phyloP scores from a whole-genome alignment of 1,139 yeast species.

The Hyphopichia pseudoburtonii region DNA sequence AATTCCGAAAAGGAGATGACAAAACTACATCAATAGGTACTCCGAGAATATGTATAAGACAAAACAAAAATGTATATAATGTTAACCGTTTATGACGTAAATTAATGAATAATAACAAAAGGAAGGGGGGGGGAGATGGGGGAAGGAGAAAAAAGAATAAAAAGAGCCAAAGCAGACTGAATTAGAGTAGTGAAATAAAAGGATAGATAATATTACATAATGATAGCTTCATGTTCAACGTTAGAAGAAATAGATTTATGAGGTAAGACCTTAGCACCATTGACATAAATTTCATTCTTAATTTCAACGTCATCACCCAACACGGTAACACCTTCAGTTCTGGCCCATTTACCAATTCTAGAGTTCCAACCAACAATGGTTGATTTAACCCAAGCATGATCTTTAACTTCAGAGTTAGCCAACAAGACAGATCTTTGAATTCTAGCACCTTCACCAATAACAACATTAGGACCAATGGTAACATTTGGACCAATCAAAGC shows the following conservation, averaged over 20 bases:
- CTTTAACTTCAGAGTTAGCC: slow-evolving; percentile 88
- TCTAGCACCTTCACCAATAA: slow-evolving; percentile 98
- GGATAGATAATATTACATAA: slow-evolving; percentile 61
- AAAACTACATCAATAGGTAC: too few relatives aligned
- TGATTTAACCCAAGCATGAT: slow-evolving; percentile 97
- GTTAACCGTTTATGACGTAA: too few relatives aligned
- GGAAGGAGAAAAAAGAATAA: neutral
- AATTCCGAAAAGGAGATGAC: too few relatives aligned
- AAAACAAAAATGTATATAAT: too few relatives aligned
- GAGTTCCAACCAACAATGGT: slow-evolving; percentile 99
- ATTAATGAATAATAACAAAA: too few relatives aligned
- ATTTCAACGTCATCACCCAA: slow-evolving; percentile 99
- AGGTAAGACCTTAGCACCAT: slow-evolving; percentile 98
- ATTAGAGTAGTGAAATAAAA: neutral
- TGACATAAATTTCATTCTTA: slow-evolving; percentile 97
- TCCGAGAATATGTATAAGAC: too few relatives aligned
- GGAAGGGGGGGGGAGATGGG: too few relatives aligned
- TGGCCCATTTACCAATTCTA: slow-evolving; percentile 98
- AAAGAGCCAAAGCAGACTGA: neutral
- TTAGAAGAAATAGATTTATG: slow-evolving; percentile 96
- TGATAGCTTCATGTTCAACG: slow-evolving; percentile 96
- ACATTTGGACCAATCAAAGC: slow-evolving; percentile 99
- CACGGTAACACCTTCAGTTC: slow-evolving; percentile 96
- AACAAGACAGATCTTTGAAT: slow-evolving; percentile 92
- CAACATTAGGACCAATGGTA: slow-evolving; percentile 95